Evolutionary conservation across 2,329 filamentous ascomycete species (phyloP), one percentile per base, ranked within the genome.

Genomic region (Penicillium capsulatum): DNA sequence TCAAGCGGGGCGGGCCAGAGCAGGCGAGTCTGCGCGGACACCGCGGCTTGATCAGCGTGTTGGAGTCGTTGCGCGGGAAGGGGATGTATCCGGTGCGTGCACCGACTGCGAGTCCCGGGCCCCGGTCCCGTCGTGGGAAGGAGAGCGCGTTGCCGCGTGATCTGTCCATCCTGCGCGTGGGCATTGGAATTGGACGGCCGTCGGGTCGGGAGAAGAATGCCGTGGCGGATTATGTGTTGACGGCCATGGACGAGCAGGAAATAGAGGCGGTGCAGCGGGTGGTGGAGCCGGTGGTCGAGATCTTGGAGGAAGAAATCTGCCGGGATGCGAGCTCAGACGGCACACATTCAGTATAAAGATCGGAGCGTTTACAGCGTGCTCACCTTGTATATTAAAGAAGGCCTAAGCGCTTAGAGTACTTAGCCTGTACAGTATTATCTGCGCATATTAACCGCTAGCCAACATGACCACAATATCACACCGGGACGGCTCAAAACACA

Each of bases 171-270:
- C 63, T 75, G 55, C 73, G 86, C 42, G 78, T 97, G 35, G 83
- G 85, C 0, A 70, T 97, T 9, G 92, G 92, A 0, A 95, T 97
- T 67, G 90, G 87, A n/a, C 71, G 92, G 31, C 91, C 91, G 0
- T 71, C 69, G 31, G 82, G 76, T 47, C 74, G 89, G 47, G 81
- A 87, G 34, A 70, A 73, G 15, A 67, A 70, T 27, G 78, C 77
- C 2, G 89, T 97, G 7, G 78, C 82, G 30, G 70, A 78, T 16
- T 94, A 91, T 68, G 90, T 97, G 30, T 67, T 97, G 51, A 73
- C 73, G 41, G 79, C 79, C 54, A 81, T 92, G 72, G 75, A 72
- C 7, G 47, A 54, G 6, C 54, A 60, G 8, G 75, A 86, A 57
- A 69, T 70, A 57, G 58, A 60, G 14, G 60, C 68, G 10, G 63